phyloP scores from a whole-genome alignment of 2,329 filamentous ascomycete species.

The Macrophomina pseudophaseolina region DNA sequence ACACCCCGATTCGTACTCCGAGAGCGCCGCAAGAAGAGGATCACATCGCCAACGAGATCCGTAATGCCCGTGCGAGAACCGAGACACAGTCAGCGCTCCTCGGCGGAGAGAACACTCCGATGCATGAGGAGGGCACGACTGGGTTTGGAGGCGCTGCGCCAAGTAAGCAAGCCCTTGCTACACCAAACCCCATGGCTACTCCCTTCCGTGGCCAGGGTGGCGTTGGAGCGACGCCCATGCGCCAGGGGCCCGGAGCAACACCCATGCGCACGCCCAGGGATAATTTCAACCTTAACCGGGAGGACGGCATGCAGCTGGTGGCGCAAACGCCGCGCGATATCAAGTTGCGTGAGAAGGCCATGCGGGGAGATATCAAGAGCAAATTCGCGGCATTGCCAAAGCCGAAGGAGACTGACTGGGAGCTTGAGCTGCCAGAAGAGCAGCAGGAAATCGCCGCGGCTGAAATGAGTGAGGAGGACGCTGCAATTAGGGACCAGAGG shows the following conservation, averaged over 20 bases:
- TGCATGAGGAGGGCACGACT: conserved; percentile 83
- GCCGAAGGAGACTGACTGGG: conserved; percentile 93
- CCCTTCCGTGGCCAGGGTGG: conserved; percentile 73
- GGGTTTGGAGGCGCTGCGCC: conserved; percentile 87
- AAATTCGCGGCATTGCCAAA: conserved; percentile 84
- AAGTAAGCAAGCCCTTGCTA: conserved; percentile 79
- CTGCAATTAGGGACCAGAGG: conserved; percentile 76
- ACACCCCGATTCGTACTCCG: conserved; percentile 89
- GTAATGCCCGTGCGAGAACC: conserved; percentile 88
- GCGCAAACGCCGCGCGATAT: conserved; percentile 79
- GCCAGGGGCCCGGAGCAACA: conserved; percentile 71
- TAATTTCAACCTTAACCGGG: conserved; percentile 80
- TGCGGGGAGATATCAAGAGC: conserved; percentile 70
- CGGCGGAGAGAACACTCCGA: conserved; percentile 89
- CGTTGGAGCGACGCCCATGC: conserved; percentile 67
- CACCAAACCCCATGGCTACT: conserved; percentile 93
- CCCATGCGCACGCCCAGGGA: conserved; percentile 89
- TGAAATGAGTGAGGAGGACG: conserved; percentile 66
- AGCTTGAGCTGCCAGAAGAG: conserved; percentile 89
- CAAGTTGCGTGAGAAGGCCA: conserved; percentile 70
- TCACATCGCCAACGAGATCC: conserved; percentile 93
- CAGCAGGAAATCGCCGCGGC: conserved; percentile 63
- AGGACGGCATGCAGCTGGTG: conserved; percentile 69
- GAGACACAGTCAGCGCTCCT: conserved; percentile 92
- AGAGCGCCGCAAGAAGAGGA: conserved; percentile 91